phyloP scores from a whole-genome alignment of 768 basidiomycete genomes.

The Dentipellis sp. region DNA sequence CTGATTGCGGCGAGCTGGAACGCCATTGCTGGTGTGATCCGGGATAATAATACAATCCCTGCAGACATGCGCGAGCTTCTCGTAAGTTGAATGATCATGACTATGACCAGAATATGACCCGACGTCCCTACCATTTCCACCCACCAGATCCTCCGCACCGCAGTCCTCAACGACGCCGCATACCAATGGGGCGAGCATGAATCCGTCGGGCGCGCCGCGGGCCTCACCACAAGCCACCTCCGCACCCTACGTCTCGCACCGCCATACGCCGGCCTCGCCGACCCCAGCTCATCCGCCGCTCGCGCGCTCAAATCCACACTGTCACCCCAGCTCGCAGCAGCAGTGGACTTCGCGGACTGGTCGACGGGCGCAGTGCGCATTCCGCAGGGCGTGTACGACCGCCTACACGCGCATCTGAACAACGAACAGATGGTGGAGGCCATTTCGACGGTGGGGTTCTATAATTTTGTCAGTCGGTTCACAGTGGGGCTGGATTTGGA shows the following conservation, averaged over 20 bases:
- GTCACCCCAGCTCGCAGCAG: conserved; percentile 20
- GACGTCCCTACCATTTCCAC: not conserved
- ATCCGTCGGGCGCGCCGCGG: conserved; percentile 21
- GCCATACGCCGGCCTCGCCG: conserved; percentile 9
- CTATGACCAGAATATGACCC: not conserved
- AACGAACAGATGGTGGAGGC: conserved; percentile 25
- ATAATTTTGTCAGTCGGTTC: conserved; percentile 23
- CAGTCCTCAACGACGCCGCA: conserved; percentile 18
- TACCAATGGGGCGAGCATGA: conserved; percentile 23
- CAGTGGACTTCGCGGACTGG: conserved; percentile 22
- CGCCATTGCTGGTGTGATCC: conserved; percentile 23
- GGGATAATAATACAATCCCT: conserved; percentile 16
- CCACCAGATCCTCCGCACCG: conserved; percentile 21
- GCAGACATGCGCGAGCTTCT: conserved; percentile 28
- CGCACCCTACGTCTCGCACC: conserved; percentile 19
- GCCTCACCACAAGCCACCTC: conserved; percentile 23
- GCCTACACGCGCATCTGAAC: conserved; percentile 17
- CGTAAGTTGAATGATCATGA: conserved; percentile 14
- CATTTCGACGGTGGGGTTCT: conserved; percentile 21
- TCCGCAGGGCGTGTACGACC: conserved; percentile 21
- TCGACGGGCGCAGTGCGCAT: conserved; percentile 21
- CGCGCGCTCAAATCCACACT: conserved; percentile 9
- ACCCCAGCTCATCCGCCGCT: conserved; percentile 1
- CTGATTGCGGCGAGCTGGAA: conserved; percentile 23
- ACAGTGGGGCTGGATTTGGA: conserved; percentile 26